Evolutionary conservation across 1,284 basidiomycete genomes (phyloP).

Genomic region (Flammula alnicola): DNA sequence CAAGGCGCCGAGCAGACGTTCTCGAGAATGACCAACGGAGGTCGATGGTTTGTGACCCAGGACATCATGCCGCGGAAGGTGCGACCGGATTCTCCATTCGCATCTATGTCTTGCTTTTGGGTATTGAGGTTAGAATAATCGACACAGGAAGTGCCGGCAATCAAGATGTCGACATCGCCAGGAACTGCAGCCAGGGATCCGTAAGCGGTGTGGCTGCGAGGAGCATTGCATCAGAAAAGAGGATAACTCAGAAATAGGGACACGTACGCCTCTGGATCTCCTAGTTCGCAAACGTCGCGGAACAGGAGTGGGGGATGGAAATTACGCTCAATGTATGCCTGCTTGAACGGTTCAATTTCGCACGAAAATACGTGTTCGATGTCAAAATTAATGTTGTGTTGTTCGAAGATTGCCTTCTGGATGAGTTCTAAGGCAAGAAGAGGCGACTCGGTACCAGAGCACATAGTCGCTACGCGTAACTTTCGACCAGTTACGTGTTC

Average conservation of each 20-base stretch:
- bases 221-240: constrained; percentile 18
- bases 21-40: constrained; percentile 90
- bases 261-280: constrained; percentile 72
- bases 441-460: constrained; percentile 95
- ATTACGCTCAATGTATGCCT: constrained; percentile 97
- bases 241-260: constrained; percentile 5
- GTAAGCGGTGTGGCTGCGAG: constrained; percentile 83
- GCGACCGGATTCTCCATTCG: constrained; percentile 87
- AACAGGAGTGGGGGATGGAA: constrained; percentile 92
- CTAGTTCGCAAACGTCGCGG: constrained; percentile 93
- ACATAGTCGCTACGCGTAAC: constrained; percentile 95
- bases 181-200: constrained; percentile 87
- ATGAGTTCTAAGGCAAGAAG: constrained; percentile 90
- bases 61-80: constrained; percentile 93
- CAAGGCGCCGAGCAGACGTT: constrained; percentile 95
- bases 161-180: constrained; percentile 87
- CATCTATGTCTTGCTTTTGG: constrained; percentile 88
- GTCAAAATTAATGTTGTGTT: constrained; percentile 68
- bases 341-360: constrained; percentile 98
- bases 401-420: constrained; percentile 72
- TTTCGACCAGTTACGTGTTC: constrained; percentile 80
- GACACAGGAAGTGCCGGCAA: constrained; percentile 95
- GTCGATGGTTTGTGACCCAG: constrained; percentile 88
- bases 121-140: constrained; percentile 97
- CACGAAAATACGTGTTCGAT: constrained; percentile 96